Conservation (phyloP, 305 asterid species). For the Plantago coronopus region DNA sequence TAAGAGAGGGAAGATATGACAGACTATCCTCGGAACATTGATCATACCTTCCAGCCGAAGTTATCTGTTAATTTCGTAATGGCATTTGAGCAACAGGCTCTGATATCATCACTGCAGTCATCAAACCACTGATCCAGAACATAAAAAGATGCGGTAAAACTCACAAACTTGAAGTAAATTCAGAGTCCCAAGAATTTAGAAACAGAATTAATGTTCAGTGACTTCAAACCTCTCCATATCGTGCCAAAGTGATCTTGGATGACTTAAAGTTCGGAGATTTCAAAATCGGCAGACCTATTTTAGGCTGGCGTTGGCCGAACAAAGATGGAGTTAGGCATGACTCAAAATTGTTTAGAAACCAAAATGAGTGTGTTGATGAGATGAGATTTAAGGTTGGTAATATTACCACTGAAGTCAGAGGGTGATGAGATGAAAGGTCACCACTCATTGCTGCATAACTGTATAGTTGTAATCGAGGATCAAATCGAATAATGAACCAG, state of each 20-base stretch:
- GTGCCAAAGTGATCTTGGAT: constrained; percentile 54
- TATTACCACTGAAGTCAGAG: constrained; percentile 34
- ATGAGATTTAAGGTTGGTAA: neutral
- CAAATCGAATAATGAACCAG: constrained; percentile 3
- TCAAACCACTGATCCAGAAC: constrained; percentile 66
- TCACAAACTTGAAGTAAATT: neutral
- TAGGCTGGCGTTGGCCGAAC: constrained; percentile 45
- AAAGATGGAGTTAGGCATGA: constrained; percentile 9
- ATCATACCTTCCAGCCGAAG: constrained; percentile 80
- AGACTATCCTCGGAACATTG: neutral
- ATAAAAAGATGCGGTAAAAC: neutral
- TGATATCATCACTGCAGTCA: constrained; percentile 69
- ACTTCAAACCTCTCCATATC: constrained; percentile 59
- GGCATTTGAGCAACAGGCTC: constrained; percentile 61
- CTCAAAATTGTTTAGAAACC: neutral
- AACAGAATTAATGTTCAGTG: neutral
- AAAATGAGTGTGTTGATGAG: too few relatives aligned
- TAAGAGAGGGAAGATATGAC: neutral
- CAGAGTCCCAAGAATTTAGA: too few relatives aligned
- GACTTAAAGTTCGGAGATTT: constrained; percentile 43
- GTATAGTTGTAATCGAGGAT: constrained; percentile 19
- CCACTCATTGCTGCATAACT: constrained; percentile 87
- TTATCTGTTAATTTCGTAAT: constrained; percentile 42
- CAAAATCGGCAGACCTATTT: constrained; percentile 52
- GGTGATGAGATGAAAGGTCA: constrained; percentile 33